Percentiles rank a stretch among this genome's conserved stretches.
Evolutionary conservation across 163 green algal genomes (phyloP).

Genomic region (Chlamydomonas reinhardtii): DNA sequence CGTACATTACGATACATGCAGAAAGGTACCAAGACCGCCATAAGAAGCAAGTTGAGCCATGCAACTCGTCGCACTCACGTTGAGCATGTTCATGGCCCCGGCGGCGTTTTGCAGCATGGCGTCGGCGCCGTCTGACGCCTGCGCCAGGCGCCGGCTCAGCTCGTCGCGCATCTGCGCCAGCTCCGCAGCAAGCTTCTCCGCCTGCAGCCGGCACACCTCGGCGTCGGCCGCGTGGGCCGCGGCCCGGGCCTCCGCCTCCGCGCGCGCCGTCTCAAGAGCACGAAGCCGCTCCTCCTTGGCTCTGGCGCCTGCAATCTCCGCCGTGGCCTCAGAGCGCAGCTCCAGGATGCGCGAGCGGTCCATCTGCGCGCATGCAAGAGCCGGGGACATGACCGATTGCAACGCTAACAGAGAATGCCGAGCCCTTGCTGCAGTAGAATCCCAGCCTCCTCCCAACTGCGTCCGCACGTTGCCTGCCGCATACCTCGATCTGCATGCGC

Average conservation of each 20-base stretch:
- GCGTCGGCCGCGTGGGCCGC: slow-evolving; percentile 60
- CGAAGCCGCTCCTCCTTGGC: slow-evolving; percentile 62
- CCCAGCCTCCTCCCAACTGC: too few species aligned
- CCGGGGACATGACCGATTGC: too few species aligned
- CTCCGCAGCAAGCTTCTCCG: slow-evolving; percentile 53
- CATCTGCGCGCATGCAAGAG: slow-evolving; percentile 25
- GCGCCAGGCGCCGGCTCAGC: slow-evolving; percentile 42
- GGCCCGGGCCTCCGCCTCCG: slow-evolving; percentile 63
- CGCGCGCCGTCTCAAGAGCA: slow-evolving; percentile 49
- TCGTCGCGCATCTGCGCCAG: slow-evolving; percentile 47
- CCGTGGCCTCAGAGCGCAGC: slow-evolving; percentile 59
- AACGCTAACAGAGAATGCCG: too few species aligned
- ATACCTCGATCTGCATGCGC: slow-evolving; percentile 62
- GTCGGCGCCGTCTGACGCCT: slow-evolving; percentile 43
- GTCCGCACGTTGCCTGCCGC: not conserved
- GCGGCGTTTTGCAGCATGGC: slow-evolving; percentile 57
- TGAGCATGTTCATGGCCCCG: slow-evolving; percentile 44
- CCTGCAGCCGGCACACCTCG: slow-evolving; percentile 58
- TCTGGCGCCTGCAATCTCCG: slow-evolving; percentile 52
- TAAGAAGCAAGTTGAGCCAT: too few species aligned
- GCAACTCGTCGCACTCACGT: slow-evolving; percentile 8
- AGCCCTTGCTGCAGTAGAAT: too few species aligned
- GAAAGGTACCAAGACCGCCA: too few species aligned
- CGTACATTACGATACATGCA: too few species aligned
- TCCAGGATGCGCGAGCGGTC: slow-evolving; percentile 59